phyloP scores from a whole-genome alignment of 768 basidiomycete species.

The Russula brevipes region DNA sequence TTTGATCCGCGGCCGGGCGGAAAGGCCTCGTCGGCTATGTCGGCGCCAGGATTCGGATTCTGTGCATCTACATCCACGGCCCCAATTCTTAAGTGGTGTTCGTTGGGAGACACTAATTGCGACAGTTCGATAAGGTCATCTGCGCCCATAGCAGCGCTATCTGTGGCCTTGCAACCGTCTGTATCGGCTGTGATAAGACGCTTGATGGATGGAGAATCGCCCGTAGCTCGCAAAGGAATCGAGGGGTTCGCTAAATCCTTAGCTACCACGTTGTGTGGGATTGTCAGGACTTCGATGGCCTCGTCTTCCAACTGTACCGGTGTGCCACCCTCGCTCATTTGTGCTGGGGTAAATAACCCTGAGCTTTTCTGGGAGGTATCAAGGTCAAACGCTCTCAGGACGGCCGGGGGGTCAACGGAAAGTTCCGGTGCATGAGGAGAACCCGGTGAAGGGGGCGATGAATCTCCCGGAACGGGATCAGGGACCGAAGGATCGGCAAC shows the following conservation, averaged over 20 bases:
- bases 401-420: slow-evolving; percentile 5
- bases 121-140: not conserved
- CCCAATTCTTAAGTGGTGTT: not conserved
- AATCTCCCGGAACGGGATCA: slow-evolving; percentile 19
- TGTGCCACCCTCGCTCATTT: slow-evolving; percentile 16
- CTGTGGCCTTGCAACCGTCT: not conserved
- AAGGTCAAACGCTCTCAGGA: slow-evolving; percentile 8
- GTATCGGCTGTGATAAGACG: not conserved
- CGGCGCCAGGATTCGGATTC: not conserved
- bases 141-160: not conserved
- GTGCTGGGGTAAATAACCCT: slow-evolving; percentile 25
- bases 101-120: not conserved
- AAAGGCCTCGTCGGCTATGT: not conserved
- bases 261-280: not conserved
- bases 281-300: not conserved
- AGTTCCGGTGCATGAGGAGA: not conserved
- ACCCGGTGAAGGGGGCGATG: not conserved
- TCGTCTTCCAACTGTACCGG: slow-evolving; percentile 20
- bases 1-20: not conserved
- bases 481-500: slow-evolving; percentile 25
- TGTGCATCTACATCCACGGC: not conserved
- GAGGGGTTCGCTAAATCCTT: not conserved
- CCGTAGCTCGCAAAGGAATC: not conserved
- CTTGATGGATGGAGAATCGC: not conserved
- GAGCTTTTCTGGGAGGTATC: slow-evolving; percentile 2